Evolutionary conservation across 805 yeast genomes (phyloP).

Genomic region (Candida oleophila): DNA sequence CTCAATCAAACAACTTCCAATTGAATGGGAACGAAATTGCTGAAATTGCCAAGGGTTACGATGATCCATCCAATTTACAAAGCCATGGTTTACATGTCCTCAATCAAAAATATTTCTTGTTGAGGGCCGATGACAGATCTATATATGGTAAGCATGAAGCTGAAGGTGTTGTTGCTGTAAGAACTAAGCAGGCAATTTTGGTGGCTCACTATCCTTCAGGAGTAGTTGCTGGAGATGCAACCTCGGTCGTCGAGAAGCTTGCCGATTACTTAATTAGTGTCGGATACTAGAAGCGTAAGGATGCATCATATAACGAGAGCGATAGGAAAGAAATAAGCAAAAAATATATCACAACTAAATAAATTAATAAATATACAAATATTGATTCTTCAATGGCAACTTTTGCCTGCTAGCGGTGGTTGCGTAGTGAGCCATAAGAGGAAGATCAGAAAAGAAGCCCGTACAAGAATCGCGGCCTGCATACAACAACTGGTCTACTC

Average conservation of each 20-base stretch:
- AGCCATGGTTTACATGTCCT: constrained; percentile 82
- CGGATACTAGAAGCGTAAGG: constrained; percentile 55
- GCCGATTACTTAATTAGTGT: constrained; percentile 92
- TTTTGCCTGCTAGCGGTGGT: background rate
- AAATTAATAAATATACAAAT: no score
- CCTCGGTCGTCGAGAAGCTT: constrained; percentile 89
- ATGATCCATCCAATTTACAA: constrained; percentile 75
- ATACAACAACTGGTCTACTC: no score
- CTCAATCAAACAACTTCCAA: constrained; percentile 66
- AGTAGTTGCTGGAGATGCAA: constrained; percentile 92
- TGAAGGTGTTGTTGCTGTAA: constrained; percentile 85
- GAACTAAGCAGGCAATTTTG: constrained; percentile 90
- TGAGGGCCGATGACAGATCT: constrained; percentile 88
- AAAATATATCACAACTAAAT: no score
- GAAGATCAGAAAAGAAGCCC: no score
- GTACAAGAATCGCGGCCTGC: no score
- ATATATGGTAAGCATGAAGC: constrained; percentile 90
- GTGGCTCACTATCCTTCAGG: constrained; percentile 94
- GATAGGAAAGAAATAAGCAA: background rate
- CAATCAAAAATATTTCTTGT: constrained; percentile 82
- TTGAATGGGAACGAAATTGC: constrained; percentile 69
- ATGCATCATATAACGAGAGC: background rate
- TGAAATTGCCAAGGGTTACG: constrained; percentile 76
- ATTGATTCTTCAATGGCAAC: background rate
- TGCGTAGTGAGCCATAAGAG: background rate